Conservation (phyloP, 371 early-diverging fungal genomes). For the Mortierella sp. region DNA sequence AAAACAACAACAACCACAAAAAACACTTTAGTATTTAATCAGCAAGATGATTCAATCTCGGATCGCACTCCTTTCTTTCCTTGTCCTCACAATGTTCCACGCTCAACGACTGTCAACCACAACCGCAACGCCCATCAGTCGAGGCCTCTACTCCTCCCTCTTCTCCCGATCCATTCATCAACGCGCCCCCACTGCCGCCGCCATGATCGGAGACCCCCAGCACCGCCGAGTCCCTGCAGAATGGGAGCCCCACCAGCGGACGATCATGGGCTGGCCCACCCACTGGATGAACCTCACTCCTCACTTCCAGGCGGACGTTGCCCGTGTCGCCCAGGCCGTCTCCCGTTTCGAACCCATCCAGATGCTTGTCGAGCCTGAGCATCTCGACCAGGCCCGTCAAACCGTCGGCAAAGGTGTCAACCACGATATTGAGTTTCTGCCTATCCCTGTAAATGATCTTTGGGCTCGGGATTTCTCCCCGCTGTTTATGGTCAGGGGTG, state of each 20-base stretch:
- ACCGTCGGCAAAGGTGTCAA: neutral
- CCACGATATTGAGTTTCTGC: slow-evolving; percentile 10
- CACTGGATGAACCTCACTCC: slow-evolving; percentile 19
- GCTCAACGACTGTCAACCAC: neutral
- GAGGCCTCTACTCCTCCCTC: too few species aligned
- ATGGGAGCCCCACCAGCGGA: slow-evolving; percentile 25
- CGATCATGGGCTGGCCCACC: slow-evolving; percentile 31
- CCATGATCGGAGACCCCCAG: neutral
- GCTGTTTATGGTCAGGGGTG: slow-evolving; percentile 15
- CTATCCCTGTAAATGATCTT: slow-evolving; percentile 35
- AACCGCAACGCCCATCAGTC: neutral
- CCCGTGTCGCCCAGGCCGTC: slow-evolving; percentile 22
- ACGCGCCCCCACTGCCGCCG: neutral
- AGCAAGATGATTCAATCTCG: neutral
- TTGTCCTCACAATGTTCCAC: neutral
- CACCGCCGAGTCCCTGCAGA: slow-evolving; percentile 16
- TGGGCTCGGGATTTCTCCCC: slow-evolving; percentile 39
- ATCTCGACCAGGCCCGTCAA: slow-evolving; percentile 11
- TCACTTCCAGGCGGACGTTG: slow-evolving; percentile 24
- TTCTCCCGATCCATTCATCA: neutral
- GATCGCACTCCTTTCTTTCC: neutral
- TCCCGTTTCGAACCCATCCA: slow-evolving; percentile 23
- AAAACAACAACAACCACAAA: neutral
- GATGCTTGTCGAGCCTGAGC: slow-evolving; percentile 10
- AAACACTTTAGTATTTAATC: neutral